Evolutionary conservation across 148 eudicot genomes (phyloP), one percentile per base, ranked within the genome.

Genomic region (Linanthus parryae): DNA sequence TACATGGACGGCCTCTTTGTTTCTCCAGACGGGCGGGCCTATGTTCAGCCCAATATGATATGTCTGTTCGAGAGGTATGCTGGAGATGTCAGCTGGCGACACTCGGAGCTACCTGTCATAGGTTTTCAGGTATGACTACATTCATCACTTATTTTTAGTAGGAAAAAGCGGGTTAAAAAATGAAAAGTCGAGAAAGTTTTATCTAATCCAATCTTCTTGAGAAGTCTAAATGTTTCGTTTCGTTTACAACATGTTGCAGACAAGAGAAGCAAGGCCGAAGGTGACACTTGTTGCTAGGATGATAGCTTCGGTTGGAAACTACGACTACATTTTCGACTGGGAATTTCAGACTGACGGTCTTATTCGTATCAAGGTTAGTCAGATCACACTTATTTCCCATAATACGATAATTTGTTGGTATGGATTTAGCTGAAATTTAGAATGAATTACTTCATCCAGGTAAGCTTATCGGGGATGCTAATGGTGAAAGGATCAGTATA

Each of bases 321-420:
- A 72, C 8, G 77, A 72, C 34, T 72, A 72, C 43, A 51, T 63
- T 41, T 56, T 72, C 30, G 77, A 72, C 25, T 72, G 77, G 77
- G 77, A 67, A 36, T 72, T 72, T 60, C 72, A 72, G 27, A 64
- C 72, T 4, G 77, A 72, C 47, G 77, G 77, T 13, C 33, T 67
- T 8, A 72, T 72, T 20, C 68, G 63, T 11, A 36, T 58, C 44
- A 66, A 66, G 77, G 77, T 72, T 31, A 30, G 6, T 27, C 7
- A 4, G 7, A 10, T 10, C 25, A 25, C 30, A 15, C 10, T 9
- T 3, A 2, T 26, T n/a, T 18, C 22, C 19, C 8, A 12, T 20
- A 7, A 10, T 12, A 5, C 22, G 12, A 14, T 3, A 53, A 13
- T 3, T 12, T 53, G 2, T 8, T 31, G 8, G 7, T 47, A 7